phyloP scores from a whole-genome alignment of 2,329 filamentous ascomycete genomes.

The Amauroascus niger region DNA sequence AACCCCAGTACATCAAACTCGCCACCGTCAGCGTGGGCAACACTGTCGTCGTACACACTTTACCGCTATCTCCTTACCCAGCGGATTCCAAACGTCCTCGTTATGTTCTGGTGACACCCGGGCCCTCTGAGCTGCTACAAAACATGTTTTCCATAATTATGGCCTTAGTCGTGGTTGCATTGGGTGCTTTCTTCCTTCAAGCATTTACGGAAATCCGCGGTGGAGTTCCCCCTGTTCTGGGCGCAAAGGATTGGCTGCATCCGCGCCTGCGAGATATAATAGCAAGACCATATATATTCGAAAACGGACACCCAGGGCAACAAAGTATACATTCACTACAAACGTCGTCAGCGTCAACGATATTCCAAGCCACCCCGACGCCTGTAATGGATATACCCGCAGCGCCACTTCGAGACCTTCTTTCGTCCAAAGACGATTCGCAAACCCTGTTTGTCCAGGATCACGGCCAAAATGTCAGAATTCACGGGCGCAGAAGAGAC shows the following conservation, averaged over 20 bases:
- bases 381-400: constrained; percentile 12
- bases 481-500: constrained; percentile 1
- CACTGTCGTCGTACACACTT: constrained; percentile 66
- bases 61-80: constrained; percentile 51
- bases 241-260: constrained; percentile 49
- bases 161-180: constrained; percentile 51
- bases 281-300: constrained; percentile 33
- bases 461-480: constrained; percentile 7
- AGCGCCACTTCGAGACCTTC: constrained; percentile 23
- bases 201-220: constrained; percentile 53
- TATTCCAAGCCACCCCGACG: constrained; percentile 10
- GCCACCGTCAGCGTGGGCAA: constrained; percentile 75
- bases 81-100: constrained; percentile 45
- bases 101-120: constrained; percentile 58
- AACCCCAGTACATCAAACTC: constrained; percentile 58
- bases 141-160: constrained; percentile 48
- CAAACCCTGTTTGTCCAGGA: constrained; percentile 14
- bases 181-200: constrained; percentile 55
- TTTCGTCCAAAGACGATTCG: constrained; percentile 23
- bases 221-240: constrained; percentile 47
- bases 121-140: constrained; percentile 44
- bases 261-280: constrained; percentile 36
- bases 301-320: constrained; percentile 17
- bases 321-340: constrained; percentile 17
- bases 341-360: constrained; percentile 12